A percentile compares a stretch with the other conserved stretches of the same genome.
Conservation (phyloP, 441 rosid genomes). For the Theobroma grandiflorum region DNA sequence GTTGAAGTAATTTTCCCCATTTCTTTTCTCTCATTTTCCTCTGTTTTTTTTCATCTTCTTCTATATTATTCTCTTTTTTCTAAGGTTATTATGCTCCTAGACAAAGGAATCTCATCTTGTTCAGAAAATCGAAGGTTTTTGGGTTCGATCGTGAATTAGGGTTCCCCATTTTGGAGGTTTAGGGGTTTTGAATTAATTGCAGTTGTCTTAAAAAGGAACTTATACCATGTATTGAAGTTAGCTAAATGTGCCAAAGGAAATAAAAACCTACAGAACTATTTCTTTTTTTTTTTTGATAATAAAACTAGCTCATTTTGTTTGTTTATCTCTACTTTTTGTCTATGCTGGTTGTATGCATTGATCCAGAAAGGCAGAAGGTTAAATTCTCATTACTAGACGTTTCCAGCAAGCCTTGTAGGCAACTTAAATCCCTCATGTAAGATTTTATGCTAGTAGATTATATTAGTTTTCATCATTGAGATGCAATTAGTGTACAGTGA, state of each 20-base stretch:
- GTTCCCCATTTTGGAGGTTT: too few relatives aligned
- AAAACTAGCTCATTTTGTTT: neutral
- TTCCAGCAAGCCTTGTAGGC: neutral
- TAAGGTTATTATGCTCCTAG: too few relatives aligned
- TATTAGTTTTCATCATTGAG: neutral
- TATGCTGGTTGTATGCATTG: neutral
- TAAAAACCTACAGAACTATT: neutral
- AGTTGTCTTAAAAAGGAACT: neutral
- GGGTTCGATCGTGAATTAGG: too few relatives aligned
- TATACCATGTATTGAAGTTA: too few relatives aligned
- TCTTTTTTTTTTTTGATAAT: neutral
- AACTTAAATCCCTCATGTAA: neutral
- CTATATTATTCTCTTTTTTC: too few relatives aligned
- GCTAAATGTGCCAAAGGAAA: neutral
- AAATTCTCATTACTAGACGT: neutral
- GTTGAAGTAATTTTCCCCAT: too few relatives aligned
- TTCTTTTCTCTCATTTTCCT: too few relatives aligned
- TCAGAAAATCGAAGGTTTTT: too few relatives aligned
- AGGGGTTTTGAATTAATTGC: too few relatives aligned
- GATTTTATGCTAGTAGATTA: slow-evolving; percentile 6
- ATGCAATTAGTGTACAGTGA: neutral
- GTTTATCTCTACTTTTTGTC: neutral
- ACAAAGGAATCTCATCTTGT: too few relatives aligned
- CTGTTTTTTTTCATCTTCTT: too few relatives aligned
- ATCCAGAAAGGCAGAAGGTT: slow-evolving; percentile 1